Base-by-base conservation (phyloP, 768 basidiomycete species). In the Leccinum rimulosum region DNA sequence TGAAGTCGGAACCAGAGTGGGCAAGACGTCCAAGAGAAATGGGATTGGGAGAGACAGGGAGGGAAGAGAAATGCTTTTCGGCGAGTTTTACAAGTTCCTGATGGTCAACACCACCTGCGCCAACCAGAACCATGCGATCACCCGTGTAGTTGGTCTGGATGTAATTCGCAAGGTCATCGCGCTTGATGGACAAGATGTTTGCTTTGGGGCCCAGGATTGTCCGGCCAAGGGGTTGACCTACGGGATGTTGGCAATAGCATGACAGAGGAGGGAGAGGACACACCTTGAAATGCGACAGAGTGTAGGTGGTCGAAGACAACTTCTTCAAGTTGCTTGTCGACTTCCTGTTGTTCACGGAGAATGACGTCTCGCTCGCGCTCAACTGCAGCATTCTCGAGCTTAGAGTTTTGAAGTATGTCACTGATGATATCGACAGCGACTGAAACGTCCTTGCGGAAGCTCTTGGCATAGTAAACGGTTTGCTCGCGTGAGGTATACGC, bases 221-320 rank as follows among this genome's bases (percentile, higher is more conserved):
- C 66, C 95, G 88, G 31, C 97, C 97, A 50, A 99, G 87, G 38
- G 95, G 86, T 78, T 99, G 96, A 65, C 85, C 95, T 96, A 71
- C 15, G 36, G 30, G 17, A 59, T 19, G 52, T 60, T 50, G 60
- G 63, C 19, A 58, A 51, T 38, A 50, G 58, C 48, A 15, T n/a
- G 40, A 58, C 45, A 38, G 33, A 57, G 50, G 33, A 57, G 30
- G 57, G 45, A 11, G 4, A 50, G 4, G 15, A 54, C 38, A 65
- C 71, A 95, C 95, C 86, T 77, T 95, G 93, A 85, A 95, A 99
- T 55, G 97, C 97, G 62, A 98, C 87, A 49, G 96, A 81, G 75
- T 99, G 97, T 59, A 99, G 77, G 73, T 99, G 97, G 78, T 98
- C 97, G 68, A 99, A 98, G 9, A 98, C 93, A 68, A 98, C 95